phyloP scores from a whole-genome alignment of 2,329 filamentous ascomycete species.

The Trichoderma sp. region DNA sequence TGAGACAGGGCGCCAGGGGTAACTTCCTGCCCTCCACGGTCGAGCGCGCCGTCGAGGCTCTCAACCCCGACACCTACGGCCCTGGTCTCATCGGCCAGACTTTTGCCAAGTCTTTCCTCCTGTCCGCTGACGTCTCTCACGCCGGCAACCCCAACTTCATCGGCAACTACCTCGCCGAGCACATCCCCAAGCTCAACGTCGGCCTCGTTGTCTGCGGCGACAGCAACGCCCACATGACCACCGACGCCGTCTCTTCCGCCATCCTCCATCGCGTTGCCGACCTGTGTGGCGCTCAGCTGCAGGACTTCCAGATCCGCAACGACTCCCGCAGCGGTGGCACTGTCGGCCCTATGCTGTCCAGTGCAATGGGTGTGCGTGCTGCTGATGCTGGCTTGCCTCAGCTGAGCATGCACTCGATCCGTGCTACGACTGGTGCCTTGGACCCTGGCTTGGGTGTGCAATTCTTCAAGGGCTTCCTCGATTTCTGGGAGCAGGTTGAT shows the following conservation, averaged over 20 bases:
- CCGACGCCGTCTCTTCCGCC: constrained; percentile 80
- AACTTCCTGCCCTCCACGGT: constrained; percentile 84
- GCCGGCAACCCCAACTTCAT: constrained; percentile 95
- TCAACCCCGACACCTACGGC: constrained; percentile 54
- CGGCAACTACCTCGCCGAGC: constrained; percentile 75
- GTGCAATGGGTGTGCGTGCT: constrained; percentile 74
- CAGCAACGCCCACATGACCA: constrained; percentile 94
- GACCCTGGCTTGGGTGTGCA: constrained; percentile 87
- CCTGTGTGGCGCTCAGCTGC: constrained; percentile 67
- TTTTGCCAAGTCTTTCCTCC: constrained; percentile 86
- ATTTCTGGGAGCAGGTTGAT: constrained; percentile 82
- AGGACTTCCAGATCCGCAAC: constrained; percentile 93
- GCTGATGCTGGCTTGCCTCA: constrained; percentile 90
- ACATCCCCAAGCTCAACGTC: constrained; percentile 84
- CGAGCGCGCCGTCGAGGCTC: constrained; percentile 73
- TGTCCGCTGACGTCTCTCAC: constrained; percentile 91
- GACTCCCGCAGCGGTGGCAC: constrained; percentile 87
- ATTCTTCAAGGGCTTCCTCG: constrained; percentile 86
- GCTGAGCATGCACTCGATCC: constrained; percentile 89
- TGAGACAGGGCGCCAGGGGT: constrained; percentile 83
- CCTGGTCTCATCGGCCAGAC: constrained; percentile 72
- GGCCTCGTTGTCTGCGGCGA: constrained; percentile 79
- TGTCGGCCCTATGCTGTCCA: constrained; percentile 87
- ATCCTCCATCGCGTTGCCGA: constrained; percentile 78
- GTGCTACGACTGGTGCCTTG: constrained; percentile 79